phyloP scores from a whole-genome alignment of 805 yeast genomes.

The Saccharomycopsis synnaedendra region DNA sequence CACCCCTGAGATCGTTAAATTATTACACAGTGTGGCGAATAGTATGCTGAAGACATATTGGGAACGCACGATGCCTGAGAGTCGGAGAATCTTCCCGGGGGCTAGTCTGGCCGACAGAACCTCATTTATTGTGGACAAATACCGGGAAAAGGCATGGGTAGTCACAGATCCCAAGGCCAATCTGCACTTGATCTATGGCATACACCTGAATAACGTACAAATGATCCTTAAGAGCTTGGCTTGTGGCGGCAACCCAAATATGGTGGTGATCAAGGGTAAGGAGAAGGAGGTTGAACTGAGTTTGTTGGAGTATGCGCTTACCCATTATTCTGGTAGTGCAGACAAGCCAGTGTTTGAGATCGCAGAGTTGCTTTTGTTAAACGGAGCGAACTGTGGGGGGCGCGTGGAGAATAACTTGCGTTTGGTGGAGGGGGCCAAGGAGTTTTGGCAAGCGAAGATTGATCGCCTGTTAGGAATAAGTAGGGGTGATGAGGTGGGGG shows the following conservation, averaged over 20 bases:
- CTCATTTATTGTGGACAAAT: conserved; percentile 55
- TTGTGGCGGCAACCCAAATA: conserved; percentile 36
- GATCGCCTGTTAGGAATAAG: conserved; percentile 18
- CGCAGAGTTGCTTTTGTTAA: conserved; percentile 46
- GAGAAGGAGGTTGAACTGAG: conserved; percentile 21
- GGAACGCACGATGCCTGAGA: conserved; percentile 30
- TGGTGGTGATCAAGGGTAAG: conserved; percentile 25
- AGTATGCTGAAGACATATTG: conserved; percentile 43
- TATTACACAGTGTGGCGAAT: conserved; percentile 49
- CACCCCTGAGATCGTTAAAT: conserved; percentile 44
- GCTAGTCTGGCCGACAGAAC: conserved; percentile 37
- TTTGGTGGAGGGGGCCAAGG: conserved; percentile 34
- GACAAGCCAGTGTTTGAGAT: conserved; percentile 31
- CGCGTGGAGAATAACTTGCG: conserved; percentile 25
- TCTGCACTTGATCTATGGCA: conserved; percentile 37
- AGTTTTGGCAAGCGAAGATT: conserved; percentile 41
- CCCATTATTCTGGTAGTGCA: conserved; percentile 27
- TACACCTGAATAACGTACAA: conserved; percentile 36
- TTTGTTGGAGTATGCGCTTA: conserved; percentile 41
- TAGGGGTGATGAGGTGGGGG: too few relatives aligned
- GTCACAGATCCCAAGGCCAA: conserved; percentile 19
- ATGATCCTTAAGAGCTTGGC: conserved; percentile 33
- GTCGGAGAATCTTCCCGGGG: conserved; percentile 22
- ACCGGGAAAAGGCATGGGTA: conserved; percentile 40
- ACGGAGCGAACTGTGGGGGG: conserved; percentile 40